phyloP scores from a whole-genome alignment of 2,329 filamentous ascomycete species.

The Dactylellina parvicollis region DNA sequence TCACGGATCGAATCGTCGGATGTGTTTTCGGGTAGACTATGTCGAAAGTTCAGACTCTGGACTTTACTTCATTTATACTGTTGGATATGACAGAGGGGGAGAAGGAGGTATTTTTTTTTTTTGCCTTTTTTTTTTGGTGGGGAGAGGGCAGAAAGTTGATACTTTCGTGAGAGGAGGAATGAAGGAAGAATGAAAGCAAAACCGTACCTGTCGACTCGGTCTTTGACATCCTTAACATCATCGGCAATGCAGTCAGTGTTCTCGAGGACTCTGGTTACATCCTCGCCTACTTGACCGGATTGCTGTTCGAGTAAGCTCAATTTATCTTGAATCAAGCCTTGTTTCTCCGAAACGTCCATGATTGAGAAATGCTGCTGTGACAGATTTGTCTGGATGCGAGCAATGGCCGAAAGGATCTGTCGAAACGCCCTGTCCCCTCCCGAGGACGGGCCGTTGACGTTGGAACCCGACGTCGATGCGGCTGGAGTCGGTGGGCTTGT shows the following conservation, averaged over 20 bases:
- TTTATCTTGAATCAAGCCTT: conserved; percentile 53
- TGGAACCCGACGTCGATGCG: conserved; percentile 46
- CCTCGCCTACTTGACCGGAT: conserved; percentile 35
- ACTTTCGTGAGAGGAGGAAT: neutral
- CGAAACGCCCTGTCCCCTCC: conserved; percentile 47
- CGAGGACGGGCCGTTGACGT: conserved; percentile 31
- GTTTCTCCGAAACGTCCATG: conserved; percentile 50
- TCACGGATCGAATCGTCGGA: conserved; percentile 51
- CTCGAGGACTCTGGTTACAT: conserved; percentile 47
- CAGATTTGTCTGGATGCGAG: conserved; percentile 52
- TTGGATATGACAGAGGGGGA: conserved; percentile 27
- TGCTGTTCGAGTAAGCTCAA: conserved; percentile 49
- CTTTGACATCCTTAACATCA: conserved; percentile 53
- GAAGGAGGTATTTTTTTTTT: neutral
- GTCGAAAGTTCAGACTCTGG: conserved; percentile 51
- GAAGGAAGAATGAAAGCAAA: conserved; percentile 10
- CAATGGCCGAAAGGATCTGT: conserved; percentile 51
- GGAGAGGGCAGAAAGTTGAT: conserved; percentile 17
- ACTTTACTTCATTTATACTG: conserved; percentile 28
- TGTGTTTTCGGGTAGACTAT: conserved; percentile 47
- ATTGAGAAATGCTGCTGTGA: conserved; percentile 52
- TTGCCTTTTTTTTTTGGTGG: neutral
- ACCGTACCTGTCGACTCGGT: conserved; percentile 55
- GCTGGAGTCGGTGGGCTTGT: conserved; percentile 52
- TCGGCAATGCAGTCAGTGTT: conserved; percentile 53